phyloP scores from a whole-genome alignment of 345 rosid species.

The Acer saccharum region DNA sequence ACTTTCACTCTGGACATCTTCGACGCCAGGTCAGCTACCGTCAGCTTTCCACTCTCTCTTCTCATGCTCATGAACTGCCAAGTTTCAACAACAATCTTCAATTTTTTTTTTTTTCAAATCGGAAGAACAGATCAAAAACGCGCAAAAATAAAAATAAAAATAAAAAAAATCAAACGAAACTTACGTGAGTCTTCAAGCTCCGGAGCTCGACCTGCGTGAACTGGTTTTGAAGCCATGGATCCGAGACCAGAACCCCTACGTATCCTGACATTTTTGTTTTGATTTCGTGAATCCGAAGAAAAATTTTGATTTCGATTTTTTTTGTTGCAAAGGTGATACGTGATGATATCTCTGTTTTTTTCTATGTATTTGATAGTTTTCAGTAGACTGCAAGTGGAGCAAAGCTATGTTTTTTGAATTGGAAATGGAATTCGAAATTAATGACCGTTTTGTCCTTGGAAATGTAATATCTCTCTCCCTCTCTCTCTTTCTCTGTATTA shows the following conservation, averaged over 20 bases:
- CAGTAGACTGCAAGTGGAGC: neutral
- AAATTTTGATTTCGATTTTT: neutral
- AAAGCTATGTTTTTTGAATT: conserved; percentile 20
- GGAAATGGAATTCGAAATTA: conserved; percentile 44
- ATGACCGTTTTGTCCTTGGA: conserved; percentile 38
- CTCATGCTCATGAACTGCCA: conserved; percentile 80
- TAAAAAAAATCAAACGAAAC: neutral
- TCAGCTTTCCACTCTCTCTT: conserved; percentile 92
- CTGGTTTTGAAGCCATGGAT: conserved; percentile 97
- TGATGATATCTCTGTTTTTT: neutral
- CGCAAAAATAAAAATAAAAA: neutral
- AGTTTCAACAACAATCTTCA: neutral
- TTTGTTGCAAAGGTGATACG: neutral
- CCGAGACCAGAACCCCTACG: conserved; percentile 90
- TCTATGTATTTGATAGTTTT: conserved; percentile 1
- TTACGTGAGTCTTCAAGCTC: conserved; percentile 88
- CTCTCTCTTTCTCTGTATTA: neutral
- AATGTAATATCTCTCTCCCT: neutral
- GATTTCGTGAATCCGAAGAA: neutral
- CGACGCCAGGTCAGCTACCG: conserved; percentile 74
- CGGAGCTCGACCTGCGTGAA: conserved; percentile 99
- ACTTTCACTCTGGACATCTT: conserved; percentile 84
- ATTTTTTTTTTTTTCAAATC: neutral
- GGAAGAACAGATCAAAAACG: conserved; percentile 9
- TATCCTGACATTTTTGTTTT: conserved; percentile 64